A percentile compares a stretch with the other conserved stretches of the same genome.
Evolutionary conservation across 2,329 filamentous ascomycete genomes (phyloP).

Genomic region (Drechslerella dactyloides): DNA sequence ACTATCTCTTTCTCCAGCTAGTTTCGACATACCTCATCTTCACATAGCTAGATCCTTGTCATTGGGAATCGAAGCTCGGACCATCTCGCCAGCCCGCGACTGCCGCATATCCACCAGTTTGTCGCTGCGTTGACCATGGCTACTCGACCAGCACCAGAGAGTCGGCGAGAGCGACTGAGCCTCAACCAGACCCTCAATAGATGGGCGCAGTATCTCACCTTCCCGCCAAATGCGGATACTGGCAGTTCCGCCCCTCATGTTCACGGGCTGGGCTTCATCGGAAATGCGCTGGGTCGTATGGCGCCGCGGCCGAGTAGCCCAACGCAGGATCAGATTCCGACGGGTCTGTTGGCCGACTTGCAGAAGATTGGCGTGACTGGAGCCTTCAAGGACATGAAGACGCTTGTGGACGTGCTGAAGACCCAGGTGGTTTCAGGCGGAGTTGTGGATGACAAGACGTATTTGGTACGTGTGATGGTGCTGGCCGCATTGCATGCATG

Average conservation of each 20-base stretch:
- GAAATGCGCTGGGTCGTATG: slow-evolving; percentile 28
- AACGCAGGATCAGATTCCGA: slow-evolving; percentile 46
- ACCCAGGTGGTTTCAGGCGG: slow-evolving; percentile 33
- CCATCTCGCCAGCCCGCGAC: too few species aligned
- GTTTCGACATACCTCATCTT: too few species aligned
- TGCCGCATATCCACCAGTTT: background rate
- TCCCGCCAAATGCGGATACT: slow-evolving; percentile 31
- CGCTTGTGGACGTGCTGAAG: slow-evolving; percentile 44
- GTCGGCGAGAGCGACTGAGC: slow-evolving; percentile 40
- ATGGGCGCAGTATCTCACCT: slow-evolving; percentile 44
- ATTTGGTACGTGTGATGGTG: slow-evolving; percentile 31
- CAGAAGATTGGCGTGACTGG: slow-evolving; percentile 45
- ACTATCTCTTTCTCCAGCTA: too few species aligned
- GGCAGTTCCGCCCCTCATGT: slow-evolving; percentile 8
- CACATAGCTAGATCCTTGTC: background rate
- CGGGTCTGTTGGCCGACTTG: slow-evolving; percentile 37
- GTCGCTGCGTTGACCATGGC: slow-evolving; percentile 16
- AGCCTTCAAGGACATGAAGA: slow-evolving; percentile 41
- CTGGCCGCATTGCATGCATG: background rate
- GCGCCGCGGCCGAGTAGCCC: slow-evolving; percentile 38
- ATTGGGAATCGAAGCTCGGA: slow-evolving; percentile 1
- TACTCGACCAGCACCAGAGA: too few species aligned
- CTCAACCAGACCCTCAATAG: slow-evolving; percentile 41
- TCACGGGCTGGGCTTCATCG: slow-evolving; percentile 27
- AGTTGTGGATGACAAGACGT: slow-evolving; percentile 42